phyloP scores from a whole-genome alignment of 2,329 filamentous ascomycete genomes.

The Fusarium secorum region DNA sequence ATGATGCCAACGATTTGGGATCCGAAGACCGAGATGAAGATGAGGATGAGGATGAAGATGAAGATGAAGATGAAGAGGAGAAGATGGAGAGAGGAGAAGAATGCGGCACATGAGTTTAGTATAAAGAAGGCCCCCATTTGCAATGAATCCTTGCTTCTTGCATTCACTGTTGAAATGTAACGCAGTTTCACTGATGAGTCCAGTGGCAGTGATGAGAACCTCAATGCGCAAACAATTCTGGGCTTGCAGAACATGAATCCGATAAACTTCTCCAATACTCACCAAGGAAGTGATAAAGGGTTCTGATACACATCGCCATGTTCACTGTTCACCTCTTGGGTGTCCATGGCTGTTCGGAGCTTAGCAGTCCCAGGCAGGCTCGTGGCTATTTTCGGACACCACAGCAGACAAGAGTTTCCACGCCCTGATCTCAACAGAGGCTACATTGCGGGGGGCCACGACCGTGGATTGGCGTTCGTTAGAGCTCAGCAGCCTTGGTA shows the following conservation, averaged over 20 bases:
- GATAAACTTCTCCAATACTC: too few species aligned
- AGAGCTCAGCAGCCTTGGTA: background rate
- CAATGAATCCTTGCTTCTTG: background rate
- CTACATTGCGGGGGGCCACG: background rate
- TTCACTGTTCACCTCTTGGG: background rate
- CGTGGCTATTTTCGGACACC: background rate
- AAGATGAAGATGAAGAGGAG: background rate
- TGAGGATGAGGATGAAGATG: background rate
- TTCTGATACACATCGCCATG: background rate
- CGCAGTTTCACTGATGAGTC: background rate
- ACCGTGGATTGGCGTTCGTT: background rate
- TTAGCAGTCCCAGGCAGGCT: background rate
- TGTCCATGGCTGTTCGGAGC: background rate
- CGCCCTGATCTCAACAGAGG: background rate
- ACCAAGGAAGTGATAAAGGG: background rate
- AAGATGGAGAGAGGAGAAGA: background rate
- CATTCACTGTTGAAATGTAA: background rate
- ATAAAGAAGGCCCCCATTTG: background rate
- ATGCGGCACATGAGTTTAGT: background rate
- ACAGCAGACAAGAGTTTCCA: background rate
- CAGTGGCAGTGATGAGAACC: background rate
- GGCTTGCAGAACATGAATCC: background rate
- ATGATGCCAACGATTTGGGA: background rate
- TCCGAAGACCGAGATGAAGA: background rate
- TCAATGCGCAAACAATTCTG: background rate